Evolutionary conservation across 306 rosid genomes (phyloP).

Genomic region (Begonia masoniana): DNA sequence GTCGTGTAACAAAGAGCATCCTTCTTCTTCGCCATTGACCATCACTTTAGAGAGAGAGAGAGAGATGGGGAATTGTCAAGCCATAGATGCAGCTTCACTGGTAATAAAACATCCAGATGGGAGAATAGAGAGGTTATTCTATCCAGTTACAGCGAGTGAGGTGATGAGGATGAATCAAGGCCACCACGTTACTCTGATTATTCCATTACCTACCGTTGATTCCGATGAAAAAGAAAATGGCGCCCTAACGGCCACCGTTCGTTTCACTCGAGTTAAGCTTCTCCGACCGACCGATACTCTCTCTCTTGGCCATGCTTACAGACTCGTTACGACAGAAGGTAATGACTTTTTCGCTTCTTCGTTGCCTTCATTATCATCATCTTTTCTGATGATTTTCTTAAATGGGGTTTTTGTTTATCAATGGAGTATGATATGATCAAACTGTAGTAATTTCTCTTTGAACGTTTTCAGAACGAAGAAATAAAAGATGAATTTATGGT

Average conservation of each 20-base stretch:
- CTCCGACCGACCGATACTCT: constrained; percentile 4
- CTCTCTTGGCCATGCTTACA: constrained; percentile 2
- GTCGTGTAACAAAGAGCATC: too few species aligned
- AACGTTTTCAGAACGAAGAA: too few species aligned
- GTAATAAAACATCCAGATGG: not conserved
- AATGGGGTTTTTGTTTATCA: not conserved
- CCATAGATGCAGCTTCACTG: constrained; percentile 1
- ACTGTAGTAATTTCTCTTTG: too few species aligned
- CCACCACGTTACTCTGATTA: not conserved
- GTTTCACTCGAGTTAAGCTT: constrained; percentile 3
- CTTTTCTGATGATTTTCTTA: not conserved
- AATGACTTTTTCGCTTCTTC: constrained; percentile 3
- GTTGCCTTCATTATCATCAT: constrained; percentile 3
- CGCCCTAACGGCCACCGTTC: not conserved
- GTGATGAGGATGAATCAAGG: constrained; percentile 2
- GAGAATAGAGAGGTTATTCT: not conserved
- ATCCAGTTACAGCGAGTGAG: not conserved
- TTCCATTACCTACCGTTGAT: not conserved
- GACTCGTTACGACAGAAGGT: constrained; percentile 2
- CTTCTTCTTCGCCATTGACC: too few species aligned
- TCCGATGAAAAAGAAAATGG: too few species aligned
- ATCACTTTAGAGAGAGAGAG: not conserved
- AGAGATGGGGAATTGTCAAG: constrained; percentile 5
- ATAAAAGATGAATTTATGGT: too few species aligned
- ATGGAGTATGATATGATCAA: too few species aligned